These are phyloP conservation scores for Heteromeles arbutifolia DNA, from an alignment of 306 rosid species.

Conservation along the genomic window DNA sequence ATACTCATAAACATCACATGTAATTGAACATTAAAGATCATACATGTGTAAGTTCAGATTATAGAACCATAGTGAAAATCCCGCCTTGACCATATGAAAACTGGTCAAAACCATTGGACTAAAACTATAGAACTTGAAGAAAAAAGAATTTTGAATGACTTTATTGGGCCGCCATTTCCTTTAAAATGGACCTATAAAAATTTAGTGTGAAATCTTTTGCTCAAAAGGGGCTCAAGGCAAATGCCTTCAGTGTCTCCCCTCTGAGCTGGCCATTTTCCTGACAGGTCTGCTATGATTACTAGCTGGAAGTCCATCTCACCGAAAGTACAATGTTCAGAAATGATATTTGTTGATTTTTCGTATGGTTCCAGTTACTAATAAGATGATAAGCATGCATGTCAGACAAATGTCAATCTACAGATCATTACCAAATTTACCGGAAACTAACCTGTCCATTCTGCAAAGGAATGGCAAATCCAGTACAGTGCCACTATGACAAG, in stretches of 20 bases:
- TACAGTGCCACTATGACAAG: slow-evolving; percentile 96
- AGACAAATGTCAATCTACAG: neutral
- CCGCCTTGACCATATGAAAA: neutral
- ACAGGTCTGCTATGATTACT: neutral
- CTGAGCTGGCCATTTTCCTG: neutral
- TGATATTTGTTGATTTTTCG: neutral
- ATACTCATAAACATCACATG: neutral
- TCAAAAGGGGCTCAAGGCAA: neutral
- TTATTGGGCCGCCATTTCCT: neutral
- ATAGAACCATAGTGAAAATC: neutral
- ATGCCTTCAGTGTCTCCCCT: neutral
- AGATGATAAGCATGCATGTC: neutral
- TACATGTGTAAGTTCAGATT: neutral
- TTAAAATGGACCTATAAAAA: neutral
- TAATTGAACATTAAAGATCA: neutral
- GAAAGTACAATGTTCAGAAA: neutral
- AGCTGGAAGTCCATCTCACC: neutral
- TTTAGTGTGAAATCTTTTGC: neutral
- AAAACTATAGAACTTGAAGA: neutral
- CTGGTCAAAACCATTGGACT: neutral
- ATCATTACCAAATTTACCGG: neutral
- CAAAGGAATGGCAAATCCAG: slow-evolving; percentile 94
- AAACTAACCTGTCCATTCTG: slow-evolving; percentile 84
- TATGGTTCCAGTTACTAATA: neutral
- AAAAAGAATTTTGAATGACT: neutral